Conservation (phyloP, 805 yeast species). For the Nakazawaea anatomiae region DNA sequence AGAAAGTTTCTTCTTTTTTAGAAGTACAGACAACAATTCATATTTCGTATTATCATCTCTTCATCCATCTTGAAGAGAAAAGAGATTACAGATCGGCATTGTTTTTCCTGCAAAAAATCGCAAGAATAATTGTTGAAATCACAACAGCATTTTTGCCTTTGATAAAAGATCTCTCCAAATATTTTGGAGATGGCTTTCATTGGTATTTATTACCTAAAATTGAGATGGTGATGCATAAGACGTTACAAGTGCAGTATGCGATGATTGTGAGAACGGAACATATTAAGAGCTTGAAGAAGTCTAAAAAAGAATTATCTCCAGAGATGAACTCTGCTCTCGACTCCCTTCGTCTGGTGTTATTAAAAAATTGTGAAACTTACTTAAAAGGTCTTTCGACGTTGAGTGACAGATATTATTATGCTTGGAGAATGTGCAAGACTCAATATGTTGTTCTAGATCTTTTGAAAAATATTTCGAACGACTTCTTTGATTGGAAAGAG, state of each 20-base stretch:
- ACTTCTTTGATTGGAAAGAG: background rate
- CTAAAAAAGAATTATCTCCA: slow-evolving; percentile 3
- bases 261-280: slow-evolving; percentile 24
- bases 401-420: slow-evolving; percentile 56
- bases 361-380: slow-evolving; percentile 36
- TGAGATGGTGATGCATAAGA: slow-evolving; percentile 32
- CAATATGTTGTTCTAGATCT: slow-evolving; percentile 34
- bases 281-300: slow-evolving; percentile 11
- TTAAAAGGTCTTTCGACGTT: slow-evolving; percentile 34
- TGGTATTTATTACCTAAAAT: slow-evolving; percentile 29
- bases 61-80: slow-evolving; percentile 29
- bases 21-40: slow-evolving; percentile 28
- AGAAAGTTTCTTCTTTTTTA: slow-evolving; percentile 17
- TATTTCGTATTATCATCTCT: slow-evolving; percentile 36
- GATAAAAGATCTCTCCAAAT: slow-evolving; percentile 22
- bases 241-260: slow-evolving; percentile 23
- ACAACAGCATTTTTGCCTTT: slow-evolving; percentile 30
- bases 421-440: slow-evolving; percentile 63
- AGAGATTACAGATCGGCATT: slow-evolving; percentile 29
- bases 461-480: slow-evolving; percentile 16
- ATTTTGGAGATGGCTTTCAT: slow-evolving; percentile 31
- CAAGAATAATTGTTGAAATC: slow-evolving; percentile 25
- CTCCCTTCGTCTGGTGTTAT: slow-evolving; percentile 23
- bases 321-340: slow-evolving; percentile 12
- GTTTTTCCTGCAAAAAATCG: slow-evolving; percentile 30